Base-by-base conservation (phyloP, 345 rosid species). In the Capsella bursapastoris region DNA sequence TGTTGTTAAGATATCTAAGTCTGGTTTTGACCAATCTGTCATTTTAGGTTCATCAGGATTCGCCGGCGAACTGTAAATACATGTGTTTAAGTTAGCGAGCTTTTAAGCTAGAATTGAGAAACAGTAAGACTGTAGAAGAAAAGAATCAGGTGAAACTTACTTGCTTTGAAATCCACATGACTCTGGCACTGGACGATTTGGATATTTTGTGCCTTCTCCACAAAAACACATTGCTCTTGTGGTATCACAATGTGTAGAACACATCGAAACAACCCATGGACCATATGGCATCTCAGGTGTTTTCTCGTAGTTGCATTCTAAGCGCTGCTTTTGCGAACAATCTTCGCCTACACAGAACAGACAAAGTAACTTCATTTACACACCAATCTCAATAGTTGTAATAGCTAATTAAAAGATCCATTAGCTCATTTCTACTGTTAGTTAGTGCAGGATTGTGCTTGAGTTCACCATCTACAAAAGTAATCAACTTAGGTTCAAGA, bases 141-240 rank as follows among this genome's bases (percentile, higher is more conserved):
- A 40, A 78, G 29, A 67, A 22, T 40, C 40, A 64, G 35, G 68
- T 47, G 53, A 58, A 43, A 68, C 90, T 86, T 84, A 87, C 99
- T 79, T 86, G 34, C 82, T 29, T 56, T 86, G 89, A 80, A 94
- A 94, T 48, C 98, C 97, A 73, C 97, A 94, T 29, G 88, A 68
- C 84, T 94, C 99, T 37, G 99, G 85, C 53, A 73, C 87, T 18
- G 99, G 99, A 59, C 99, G 95, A 71, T 87, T 86, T 57, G 99
- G 99, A 80, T 92, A 95, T 66, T 87, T 95, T 57, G 97, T 90
- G 84, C 97, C 96, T 84, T 89, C 96, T 78, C 97, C 99, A 83
- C 99, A 92, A 82, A 89, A 95, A 79, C 99, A 95, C 96, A 86
- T 90, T 64, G 99, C 97, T 80, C 92, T 84, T 25, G 91, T 86